These are phyloP conservation scores for Babesia sp. DNA, from an alignment of 169 alveolate species.

Conservation along the genomic window DNA sequence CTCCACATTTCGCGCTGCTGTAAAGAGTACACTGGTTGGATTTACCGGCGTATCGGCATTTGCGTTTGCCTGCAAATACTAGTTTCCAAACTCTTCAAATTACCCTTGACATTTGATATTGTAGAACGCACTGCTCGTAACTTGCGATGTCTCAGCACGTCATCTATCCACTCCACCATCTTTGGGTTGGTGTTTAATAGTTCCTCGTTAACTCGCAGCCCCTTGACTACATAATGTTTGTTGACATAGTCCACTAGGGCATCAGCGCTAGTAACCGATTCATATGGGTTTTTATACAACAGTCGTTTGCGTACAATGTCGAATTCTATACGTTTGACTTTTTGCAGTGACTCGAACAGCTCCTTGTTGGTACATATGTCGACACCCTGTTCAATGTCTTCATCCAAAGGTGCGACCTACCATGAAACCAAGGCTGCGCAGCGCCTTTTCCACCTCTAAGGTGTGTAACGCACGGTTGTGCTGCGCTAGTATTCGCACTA, in stretches of 20 bases:
- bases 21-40: constrained; percentile 68
- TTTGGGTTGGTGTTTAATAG: constrained; percentile 51
- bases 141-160: constrained; percentile 57
- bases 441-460: constrained; percentile 64
- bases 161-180: constrained; percentile 68
- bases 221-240: constrained; percentile 23
- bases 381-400: constrained; percentile 45
- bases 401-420: constrained; percentile 5
- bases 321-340: constrained; percentile 61
- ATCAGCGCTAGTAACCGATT: constrained; percentile 47
- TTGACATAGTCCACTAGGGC: constrained; percentile 40
- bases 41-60: constrained; percentile 67
- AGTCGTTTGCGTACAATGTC: constrained; percentile 54
- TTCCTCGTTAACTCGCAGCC: constrained; percentile 66
- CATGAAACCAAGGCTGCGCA: constrained; percentile 62
- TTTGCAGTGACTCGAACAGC: constrained; percentile 53
- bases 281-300: constrained; percentile 51
- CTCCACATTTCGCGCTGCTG: constrained; percentile 69
- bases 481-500: constrained; percentile 42
- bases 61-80: constrained; percentile 52
- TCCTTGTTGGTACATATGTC: constrained; percentile 68
- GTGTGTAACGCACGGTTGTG: constrained; percentile 66
- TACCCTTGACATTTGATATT: constrained; percentile 66
- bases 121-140: constrained; percentile 68
- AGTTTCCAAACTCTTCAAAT: not conserved